Percentiles rank a stretch among this genome's conserved stretches.
phyloP scores from a whole-genome alignment of 1,284 basidiomycete genomes.

The Ganoderma boninense region DNA sequence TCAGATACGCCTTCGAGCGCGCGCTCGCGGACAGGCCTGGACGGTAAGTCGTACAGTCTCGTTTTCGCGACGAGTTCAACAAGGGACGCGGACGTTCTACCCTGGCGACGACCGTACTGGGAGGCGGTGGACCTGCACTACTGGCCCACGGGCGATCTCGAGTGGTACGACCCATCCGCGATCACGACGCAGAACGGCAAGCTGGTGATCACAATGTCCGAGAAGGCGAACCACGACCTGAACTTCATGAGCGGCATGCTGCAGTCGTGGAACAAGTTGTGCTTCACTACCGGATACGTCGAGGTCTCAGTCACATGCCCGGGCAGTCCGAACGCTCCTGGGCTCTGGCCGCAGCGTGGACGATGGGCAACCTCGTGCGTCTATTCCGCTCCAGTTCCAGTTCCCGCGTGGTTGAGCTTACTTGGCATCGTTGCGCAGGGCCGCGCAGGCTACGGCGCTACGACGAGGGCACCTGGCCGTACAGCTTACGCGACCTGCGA shows the following conservation, averaged over 20 bases:
- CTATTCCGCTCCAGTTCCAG: not conserved
- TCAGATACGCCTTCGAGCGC: constrained; percentile 69
- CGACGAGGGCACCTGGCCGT: constrained; percentile 77
- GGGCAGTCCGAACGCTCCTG: constrained; percentile 73
- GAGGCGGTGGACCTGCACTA: constrained; percentile 78
- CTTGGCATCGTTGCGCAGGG: constrained; percentile 49
- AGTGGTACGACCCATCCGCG: constrained; percentile 86
- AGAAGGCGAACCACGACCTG: constrained; percentile 70
- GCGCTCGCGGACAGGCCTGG: constrained; percentile 56
- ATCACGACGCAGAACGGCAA: constrained; percentile 77
- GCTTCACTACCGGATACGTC: constrained; percentile 93
- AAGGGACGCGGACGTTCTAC: constrained; percentile 80
- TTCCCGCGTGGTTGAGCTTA: constrained; percentile 40
- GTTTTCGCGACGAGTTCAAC: constrained; percentile 95
- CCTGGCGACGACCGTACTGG: constrained; percentile 85
- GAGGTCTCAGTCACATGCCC: constrained; percentile 85
- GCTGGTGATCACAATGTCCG: constrained; percentile 78
- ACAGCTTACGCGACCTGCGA: constrained; percentile 86
- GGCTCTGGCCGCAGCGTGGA: constrained; percentile 69
- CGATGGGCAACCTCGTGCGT: constrained; percentile 59
- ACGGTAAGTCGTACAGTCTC: constrained; percentile 82
- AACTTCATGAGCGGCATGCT: constrained; percentile 87
- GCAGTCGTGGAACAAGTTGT: constrained; percentile 90
- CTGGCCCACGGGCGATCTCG: constrained; percentile 85
- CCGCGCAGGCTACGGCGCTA: constrained; percentile 66